Evolutionary conservation across 345 rosid genomes (phyloP).

Genomic region (Cardiospermum halicacabum): DNA sequence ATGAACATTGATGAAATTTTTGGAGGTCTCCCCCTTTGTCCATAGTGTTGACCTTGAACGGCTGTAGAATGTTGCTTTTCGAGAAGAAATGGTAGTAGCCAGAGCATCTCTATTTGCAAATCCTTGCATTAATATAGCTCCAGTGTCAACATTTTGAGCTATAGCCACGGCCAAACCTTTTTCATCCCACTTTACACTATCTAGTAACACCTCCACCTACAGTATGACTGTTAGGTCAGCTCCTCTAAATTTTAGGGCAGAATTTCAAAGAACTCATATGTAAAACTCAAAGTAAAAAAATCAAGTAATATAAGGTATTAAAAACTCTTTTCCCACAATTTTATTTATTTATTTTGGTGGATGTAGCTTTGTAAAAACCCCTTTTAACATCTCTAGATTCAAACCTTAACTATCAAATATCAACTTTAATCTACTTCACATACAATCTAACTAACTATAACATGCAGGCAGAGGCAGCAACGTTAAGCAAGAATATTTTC

Average conservation of each 20-base stretch:
- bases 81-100: conserved; percentile 57
- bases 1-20: conserved; percentile 71
- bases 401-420: neutral
- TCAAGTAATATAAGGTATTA: neutral
- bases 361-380: neutral
- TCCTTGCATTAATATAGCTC: conserved; percentile 94
- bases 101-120: conserved; percentile 79
- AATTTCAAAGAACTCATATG: neutral
- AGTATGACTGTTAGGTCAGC: conserved; percentile 11
- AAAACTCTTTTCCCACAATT: neutral
- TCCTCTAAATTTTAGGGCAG: neutral
- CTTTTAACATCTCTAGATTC: neutral
- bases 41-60: conserved; percentile 80
- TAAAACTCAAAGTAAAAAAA: neutral
- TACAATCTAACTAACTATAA: neutral
- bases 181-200: conserved; percentile 85
- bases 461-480: neutral
- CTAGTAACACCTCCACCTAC: conserved; percentile 67
- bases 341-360: neutral
- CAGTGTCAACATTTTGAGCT: conserved; percentile 88
- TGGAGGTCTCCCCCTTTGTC: conserved; percentile 91
- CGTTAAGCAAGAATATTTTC: neutral
- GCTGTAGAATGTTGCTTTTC: conserved; percentile 90
- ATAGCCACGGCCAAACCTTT: conserved; percentile 94
- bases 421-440: neutral